Evolutionary conservation across 106 monocot species (phyloP), one percentile per base, ranked within the genome.

Genomic region (Dendrobium huoshanense): DNA sequence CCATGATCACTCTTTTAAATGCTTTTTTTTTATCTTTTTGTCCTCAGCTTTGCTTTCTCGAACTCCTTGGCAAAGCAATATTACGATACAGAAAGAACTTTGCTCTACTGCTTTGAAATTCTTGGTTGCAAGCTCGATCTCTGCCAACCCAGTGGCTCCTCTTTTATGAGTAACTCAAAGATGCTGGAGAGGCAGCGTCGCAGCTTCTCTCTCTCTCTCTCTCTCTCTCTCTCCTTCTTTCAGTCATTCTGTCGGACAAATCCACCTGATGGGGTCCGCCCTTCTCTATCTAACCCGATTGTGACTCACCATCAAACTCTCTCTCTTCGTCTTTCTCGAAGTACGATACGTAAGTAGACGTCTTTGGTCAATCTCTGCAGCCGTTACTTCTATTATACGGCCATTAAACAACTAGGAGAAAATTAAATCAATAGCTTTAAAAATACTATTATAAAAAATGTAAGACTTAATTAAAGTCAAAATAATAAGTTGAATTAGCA

Each of bases 201-300:
- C 8, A 19, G 41, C 41, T 75, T 44, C 41, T 67, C 45, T 48
- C 24, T 42, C n/a, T n/a, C 41, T 79, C 40, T 55, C 24, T 79
- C 40, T 55, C 24, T 9, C 31, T 4, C 41, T 55, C 24, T 37
- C 37, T 37, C 41, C 29, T n/a, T 43, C 19, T 29, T 44, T n/a
- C 33, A 7, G 82, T 77, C 77, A 15, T 19, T 48, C 16, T 61
- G n/a, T 15, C 40, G 27, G 64, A 77, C 67, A 82, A 67, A 6
- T 81, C 40, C 81, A 56, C 81, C 55, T n/a, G 73, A 74, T 81
- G 41, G 48, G 75, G 16, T 41, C 75, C 58, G 27, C 24, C 55
- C n/a, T 24, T 72, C 58, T 79, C 73, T 79, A 83, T 83, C 83
- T 79, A 83, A 72, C 79, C 58, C 18, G 72, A 78, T 37, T 78